Evolutionary conservation across 441 rosid genomes (phyloP).

Genomic region (Populus hybrid): DNA sequence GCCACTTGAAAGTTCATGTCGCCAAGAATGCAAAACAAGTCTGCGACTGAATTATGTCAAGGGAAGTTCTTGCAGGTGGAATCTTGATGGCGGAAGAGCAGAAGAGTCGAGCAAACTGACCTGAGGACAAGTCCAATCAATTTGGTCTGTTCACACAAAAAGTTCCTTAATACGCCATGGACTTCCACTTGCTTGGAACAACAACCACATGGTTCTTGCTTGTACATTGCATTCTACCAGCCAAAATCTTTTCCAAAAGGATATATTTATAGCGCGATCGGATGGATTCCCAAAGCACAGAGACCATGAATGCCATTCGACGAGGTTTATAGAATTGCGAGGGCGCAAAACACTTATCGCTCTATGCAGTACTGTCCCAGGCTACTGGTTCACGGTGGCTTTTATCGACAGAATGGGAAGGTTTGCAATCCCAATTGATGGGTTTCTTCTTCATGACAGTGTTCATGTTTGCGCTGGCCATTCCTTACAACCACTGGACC

Average conservation of each 20-base stretch:
- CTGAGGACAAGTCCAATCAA: conserved; percentile 9
- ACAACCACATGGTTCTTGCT: conserved; percentile 77
- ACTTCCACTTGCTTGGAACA: conserved; percentile 68
- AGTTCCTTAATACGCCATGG: conserved; percentile 60
- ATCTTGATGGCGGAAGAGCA: conserved; percentile 55
- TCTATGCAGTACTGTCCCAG: too few species aligned
- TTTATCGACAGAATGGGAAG: conserved; percentile 65
- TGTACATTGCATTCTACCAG: conserved; percentile 84
- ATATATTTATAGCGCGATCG: conserved; percentile 75
- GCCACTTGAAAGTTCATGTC: too few species aligned
- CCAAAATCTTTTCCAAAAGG: conserved; percentile 82
- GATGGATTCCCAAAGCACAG: conserved; percentile 74
- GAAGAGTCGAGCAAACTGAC: conserved; percentile 32
- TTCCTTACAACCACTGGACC: conserved; percentile 75
- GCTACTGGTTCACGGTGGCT: conserved; percentile 78
- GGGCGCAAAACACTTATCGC: conserved; percentile 83
- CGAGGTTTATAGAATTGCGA: conserved; percentile 63
- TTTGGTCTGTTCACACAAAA: conserved; percentile 59
- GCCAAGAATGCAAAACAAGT: conserved; percentile 68
- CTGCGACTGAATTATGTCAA: conserved; percentile 81
- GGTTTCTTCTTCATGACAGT: conserved; percentile 93
- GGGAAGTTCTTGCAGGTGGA: conserved; percentile 67
- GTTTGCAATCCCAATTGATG: conserved; percentile 72
- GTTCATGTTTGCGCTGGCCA: conserved; percentile 76
- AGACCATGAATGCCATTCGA: conserved; percentile 71